These are phyloP conservation scores for Colletotrichum tropicale DNA, from an alignment of 2,329 filamentous ascomycete genomes.

Conservation along the genomic window DNA sequence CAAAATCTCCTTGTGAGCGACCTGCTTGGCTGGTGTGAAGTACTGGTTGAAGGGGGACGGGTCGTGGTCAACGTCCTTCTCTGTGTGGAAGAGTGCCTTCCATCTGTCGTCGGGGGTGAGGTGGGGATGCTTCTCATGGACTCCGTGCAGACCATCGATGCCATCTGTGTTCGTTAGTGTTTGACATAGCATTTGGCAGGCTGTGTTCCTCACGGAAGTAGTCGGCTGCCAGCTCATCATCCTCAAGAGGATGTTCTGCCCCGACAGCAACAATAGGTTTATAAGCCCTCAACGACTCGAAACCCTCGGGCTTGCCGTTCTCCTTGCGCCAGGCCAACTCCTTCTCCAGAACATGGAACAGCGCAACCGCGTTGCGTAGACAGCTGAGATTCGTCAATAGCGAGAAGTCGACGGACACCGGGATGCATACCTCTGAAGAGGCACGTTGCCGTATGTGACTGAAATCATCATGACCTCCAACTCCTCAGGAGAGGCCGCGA, in stretches of 20 bases:
- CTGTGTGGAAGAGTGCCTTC: constrained; percentile 67
- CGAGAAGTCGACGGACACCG: background rate
- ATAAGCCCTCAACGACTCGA: constrained; percentile 70
- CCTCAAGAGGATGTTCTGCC: constrained; percentile 82
- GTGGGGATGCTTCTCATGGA: constrained; percentile 77
- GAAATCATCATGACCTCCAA: constrained; percentile 86
- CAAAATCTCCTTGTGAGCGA: constrained; percentile 88
- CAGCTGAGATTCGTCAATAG: constrained; percentile 58
- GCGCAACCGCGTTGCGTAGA: constrained; percentile 83
- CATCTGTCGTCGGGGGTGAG: constrained; percentile 76
- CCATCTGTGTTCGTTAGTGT: constrained; percentile 59
- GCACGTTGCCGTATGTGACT: constrained; percentile 92
- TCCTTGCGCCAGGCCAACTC: constrained; percentile 83
- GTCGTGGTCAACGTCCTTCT: constrained; percentile 27
- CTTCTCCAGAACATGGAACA: constrained; percentile 91
- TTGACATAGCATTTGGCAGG: background rate
- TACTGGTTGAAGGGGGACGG: constrained; percentile 51
- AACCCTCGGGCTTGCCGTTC: constrained; percentile 71
- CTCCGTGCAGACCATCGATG: constrained; percentile 76
- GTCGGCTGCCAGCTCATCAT: constrained; percentile 79
- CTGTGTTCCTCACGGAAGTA: constrained; percentile 77
- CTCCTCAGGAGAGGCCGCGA: constrained; percentile 82
- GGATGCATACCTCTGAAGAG: constrained; percentile 72
- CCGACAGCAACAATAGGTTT: constrained; percentile 89
- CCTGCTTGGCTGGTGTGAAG: constrained; percentile 78